Conservation (phyloP, 2,329 filamentous ascomycete genomes). For the Diaporthe vaccinii region DNA sequence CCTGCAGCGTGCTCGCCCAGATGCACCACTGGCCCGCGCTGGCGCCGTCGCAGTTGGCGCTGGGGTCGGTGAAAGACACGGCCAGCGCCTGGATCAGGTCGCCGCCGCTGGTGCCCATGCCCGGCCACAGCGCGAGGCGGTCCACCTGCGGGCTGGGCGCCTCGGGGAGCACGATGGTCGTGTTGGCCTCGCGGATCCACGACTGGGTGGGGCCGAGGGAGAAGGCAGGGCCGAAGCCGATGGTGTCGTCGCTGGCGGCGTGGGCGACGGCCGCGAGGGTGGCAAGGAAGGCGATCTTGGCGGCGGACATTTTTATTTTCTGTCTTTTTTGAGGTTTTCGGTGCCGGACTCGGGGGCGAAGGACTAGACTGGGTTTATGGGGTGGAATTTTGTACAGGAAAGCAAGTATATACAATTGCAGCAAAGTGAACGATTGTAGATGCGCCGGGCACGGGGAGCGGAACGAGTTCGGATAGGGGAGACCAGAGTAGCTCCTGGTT, state of each 20-base stretch:
- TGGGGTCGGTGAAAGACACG: slow-evolving; percentile 7
- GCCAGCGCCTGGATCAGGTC: slow-evolving; percentile 31
- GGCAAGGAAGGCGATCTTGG: background rate
- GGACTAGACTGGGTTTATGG: no score
- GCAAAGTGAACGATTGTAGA: background rate
- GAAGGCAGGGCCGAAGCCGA: slow-evolving; percentile 25
- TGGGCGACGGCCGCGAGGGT: background rate
- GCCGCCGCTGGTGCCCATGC: slow-evolving; percentile 26
- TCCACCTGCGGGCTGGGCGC: slow-evolving; percentile 4
- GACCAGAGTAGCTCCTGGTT: background rate
- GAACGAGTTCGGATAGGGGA: background rate
- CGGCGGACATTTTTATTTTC: background rate
- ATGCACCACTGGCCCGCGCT: slow-evolving; percentile 19
- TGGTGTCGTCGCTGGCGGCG: slow-evolving; percentile 1
- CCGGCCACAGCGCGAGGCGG: slow-evolving; percentile 7
- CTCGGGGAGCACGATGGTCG: slow-evolving; percentile 26
- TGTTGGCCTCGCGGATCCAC: slow-evolving; percentile 25
- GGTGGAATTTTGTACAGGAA: background rate
- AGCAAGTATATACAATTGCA: slow-evolving; percentile 3
- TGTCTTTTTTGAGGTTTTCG: background rate
- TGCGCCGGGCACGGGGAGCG: background rate
- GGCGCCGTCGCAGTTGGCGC: slow-evolving; percentile 16
- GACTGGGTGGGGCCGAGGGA: slow-evolving; percentile 17
- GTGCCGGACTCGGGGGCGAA: background rate
- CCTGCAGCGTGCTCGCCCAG: slow-evolving; percentile 24